Base-by-base conservation (phyloP, 108 stramenopile genomes). In the Nitzschia sp. region DNA sequence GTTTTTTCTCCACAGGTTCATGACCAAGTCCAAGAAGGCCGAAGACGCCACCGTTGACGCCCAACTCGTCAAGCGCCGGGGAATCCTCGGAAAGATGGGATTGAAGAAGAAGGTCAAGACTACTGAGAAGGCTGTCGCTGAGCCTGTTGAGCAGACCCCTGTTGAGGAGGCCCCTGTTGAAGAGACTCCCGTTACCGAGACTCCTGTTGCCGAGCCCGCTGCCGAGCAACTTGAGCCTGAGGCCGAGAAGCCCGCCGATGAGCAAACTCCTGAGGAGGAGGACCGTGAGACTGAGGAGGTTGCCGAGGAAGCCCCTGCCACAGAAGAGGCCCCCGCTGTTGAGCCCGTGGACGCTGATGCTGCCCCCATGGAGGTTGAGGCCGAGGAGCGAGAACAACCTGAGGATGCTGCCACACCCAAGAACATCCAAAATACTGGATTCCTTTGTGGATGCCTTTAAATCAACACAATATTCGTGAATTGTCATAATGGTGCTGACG, bases 71-170 rank as follows among this genome's bases (percentile, higher is more conserved):
- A 66, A 66, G 58, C 71, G 71, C 11, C 38, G 44, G 17, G 73
- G 73, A 37, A 11, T 75, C 17, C 73, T 75, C 41, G 73, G 73
- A 57, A 75, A 75, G 73, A 54, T 75, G 29, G 73, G 73, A 29
- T 58, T 75, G 66, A 75, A 68, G 67, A 75, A 75, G 61, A 75
- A 63, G 43, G 67, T 43, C 22, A 71, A 71, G 48, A 63, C 38
- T 15, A 46, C 54, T 14, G 10, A 21, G 57, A 20, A 51, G 40
- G 29, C 29, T 5, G 26, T 19, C 15, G 65, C 37, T 10, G 65
- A 65, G 42, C 34, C 26, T 21, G 59, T 24, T 8, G 59, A 70
- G 41, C 44, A 46, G 12, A 65, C 56, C 40, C 65, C 65, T 73
- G 59, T 55, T 21, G 53, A 73, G 41, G 73, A 73, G 20, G 34